Evolutionary conservation across 73 alveolate genomes (phyloP).

Genomic region (Paramecium caudatum): DNA sequence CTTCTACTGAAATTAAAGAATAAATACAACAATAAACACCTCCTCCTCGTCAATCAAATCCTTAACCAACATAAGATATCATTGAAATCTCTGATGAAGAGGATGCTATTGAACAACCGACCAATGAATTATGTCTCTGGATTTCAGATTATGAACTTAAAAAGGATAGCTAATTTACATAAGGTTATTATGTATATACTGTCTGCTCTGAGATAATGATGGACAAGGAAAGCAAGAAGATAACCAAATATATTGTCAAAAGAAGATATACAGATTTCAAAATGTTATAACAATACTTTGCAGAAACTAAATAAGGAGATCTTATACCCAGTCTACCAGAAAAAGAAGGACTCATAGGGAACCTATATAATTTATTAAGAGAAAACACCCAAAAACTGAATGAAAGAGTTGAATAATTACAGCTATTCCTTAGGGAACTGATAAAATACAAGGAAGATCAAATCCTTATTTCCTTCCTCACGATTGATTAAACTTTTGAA

Average conservation of each 20-base stretch:
- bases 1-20: too few relatives aligned
- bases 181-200: neutral
- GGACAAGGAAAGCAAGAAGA: too few relatives aligned
- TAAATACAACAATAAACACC: too few relatives aligned
- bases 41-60: too few relatives aligned
- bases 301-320: neutral
- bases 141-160: neutral
- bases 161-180: neutral
- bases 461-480: neutral
- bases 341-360: neutral
- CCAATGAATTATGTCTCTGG: neutral
- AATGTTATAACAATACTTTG: constrained; percentile 1
- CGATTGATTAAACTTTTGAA: neutral
- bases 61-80: neutral
- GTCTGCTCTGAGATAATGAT: constrained; percentile 19
- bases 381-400: neutral
- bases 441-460: constrained; percentile 2
- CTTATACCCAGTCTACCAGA: constrained; percentile 32
- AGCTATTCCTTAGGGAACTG: neutral
- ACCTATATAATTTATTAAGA: neutral
- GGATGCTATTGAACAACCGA: neutral
- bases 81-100: constrained; percentile 14
- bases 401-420: neutral
- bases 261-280: constrained; percentile 21
- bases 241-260: neutral